These are phyloP conservation scores for Phenoliferia sp. DNA, from an alignment of 1,284 basidiomycete species.

Conservation along the genomic window DNA sequence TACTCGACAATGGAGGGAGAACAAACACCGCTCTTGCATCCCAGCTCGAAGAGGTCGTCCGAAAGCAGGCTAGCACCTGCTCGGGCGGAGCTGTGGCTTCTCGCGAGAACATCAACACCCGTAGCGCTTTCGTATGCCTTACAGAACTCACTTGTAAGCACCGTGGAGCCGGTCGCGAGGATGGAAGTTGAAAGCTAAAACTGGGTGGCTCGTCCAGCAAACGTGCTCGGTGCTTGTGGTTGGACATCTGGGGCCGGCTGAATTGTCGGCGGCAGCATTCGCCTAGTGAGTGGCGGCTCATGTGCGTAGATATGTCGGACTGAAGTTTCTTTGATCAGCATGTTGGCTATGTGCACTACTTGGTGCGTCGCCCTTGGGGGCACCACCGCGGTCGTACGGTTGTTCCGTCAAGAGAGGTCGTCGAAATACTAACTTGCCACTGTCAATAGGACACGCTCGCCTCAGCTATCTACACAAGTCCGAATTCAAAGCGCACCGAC, in stretches of 20 bases:
- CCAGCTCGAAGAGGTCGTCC: too few relatives aligned
- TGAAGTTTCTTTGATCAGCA: neutral
- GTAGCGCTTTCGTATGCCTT: constrained; percentile 2
- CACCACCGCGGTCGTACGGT: constrained; percentile 56
- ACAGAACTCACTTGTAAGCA: constrained; percentile 9
- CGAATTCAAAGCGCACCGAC: constrained; percentile 48
- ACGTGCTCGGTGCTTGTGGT: constrained; percentile 50
- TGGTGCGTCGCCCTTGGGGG: constrained; percentile 71
- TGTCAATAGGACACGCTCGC: constrained; percentile 56
- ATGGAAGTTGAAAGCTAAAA: neutral
- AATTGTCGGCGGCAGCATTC: constrained; percentile 64
- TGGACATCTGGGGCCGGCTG: constrained; percentile 61
- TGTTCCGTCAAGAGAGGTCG: neutral
- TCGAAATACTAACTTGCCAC: neutral
- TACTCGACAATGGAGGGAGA: too few relatives aligned
- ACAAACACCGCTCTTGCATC: too few relatives aligned
- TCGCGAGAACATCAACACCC: neutral
- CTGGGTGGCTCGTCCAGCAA: neutral
- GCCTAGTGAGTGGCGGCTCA: constrained; percentile 68
- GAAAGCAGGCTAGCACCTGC: too few relatives aligned
- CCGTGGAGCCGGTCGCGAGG: neutral
- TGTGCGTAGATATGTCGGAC: constrained; percentile 33
- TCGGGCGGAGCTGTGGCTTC: neutral
- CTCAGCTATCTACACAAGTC: constrained; percentile 66
- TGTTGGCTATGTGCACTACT: constrained; percentile 45